Conservation (phyloP, 306 rosid species). For the Notholithocarpus densiflorus region DNA sequence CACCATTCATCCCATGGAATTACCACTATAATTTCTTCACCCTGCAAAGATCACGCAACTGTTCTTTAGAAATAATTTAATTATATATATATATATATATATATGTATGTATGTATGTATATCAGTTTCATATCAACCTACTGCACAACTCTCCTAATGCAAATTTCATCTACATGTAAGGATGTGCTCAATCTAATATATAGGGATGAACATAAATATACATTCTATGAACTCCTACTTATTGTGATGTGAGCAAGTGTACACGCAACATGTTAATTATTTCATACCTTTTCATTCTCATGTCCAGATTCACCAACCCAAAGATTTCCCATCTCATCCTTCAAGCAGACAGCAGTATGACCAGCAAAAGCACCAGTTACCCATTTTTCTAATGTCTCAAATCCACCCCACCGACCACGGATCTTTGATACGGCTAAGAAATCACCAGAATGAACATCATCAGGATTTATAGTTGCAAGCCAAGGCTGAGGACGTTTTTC, state of each 20-base stretch:
- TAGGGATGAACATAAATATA: neutral
- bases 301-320: conserved; percentile 99
- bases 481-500: conserved; percentile 76
- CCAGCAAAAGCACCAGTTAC: conserved; percentile 99
- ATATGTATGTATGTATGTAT: too few species aligned
- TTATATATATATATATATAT: too few species aligned
- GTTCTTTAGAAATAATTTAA: neutral
- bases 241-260: neutral
- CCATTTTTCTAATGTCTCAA: conserved; percentile 97
- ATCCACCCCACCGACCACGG: conserved; percentile 99
- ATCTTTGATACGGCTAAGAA: conserved; percentile 92
- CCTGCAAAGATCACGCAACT: conserved; percentile 43
- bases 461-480: conserved; percentile 67
- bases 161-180: neutral
- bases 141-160: neutral
- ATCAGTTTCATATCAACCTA: neutral
- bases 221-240: too few species aligned
- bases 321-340: conserved; percentile 85
- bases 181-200: neutral
- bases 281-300: conserved; percentile 86
- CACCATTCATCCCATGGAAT: conserved; percentile 99
- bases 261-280: conserved; percentile 11
- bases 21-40: conserved; percentile 89
- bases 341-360: conserved; percentile 96
- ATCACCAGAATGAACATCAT: conserved; percentile 92